Conservation (phyloP, 306 rosid species). For the Citrullus mucosospermus region DNA sequence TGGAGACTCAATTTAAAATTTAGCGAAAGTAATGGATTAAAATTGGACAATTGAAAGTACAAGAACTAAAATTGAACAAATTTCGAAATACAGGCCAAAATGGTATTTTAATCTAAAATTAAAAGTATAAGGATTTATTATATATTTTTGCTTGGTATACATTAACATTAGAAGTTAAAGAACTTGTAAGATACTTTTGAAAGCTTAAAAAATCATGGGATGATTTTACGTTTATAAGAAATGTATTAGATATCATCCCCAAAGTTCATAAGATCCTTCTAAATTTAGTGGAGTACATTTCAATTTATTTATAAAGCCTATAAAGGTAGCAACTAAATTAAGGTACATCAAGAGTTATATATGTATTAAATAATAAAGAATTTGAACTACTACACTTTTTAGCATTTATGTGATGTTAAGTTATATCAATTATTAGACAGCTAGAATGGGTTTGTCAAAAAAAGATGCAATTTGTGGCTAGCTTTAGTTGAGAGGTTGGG, state of each 20-base stretch:
- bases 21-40: too few relatives aligned
- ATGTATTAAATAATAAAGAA: background rate
- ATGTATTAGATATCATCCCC: background rate
- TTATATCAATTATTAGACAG: background rate
- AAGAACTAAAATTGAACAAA: too few relatives aligned
- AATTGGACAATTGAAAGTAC: too few relatives aligned
- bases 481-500: background rate
- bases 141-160: too few relatives aligned
- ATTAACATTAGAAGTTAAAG: too few relatives aligned
- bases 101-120: too few relatives aligned
- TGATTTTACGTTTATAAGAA: too few relatives aligned
- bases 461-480: background rate
- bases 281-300: background rate
- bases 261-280: background rate
- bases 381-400: background rate
- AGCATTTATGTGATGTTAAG: conserved; percentile 1
- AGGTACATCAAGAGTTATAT: background rate
- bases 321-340: background rate
- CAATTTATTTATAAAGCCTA: background rate
- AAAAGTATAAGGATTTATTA: background rate
- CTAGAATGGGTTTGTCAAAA: background rate
- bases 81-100: too few relatives aligned
- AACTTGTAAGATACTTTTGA: background rate
- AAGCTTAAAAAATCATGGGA: background rate
- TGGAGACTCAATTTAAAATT: too few relatives aligned